Base-by-base conservation (phyloP, 768 basidiomycete species). In the Rhodotorula kratochvilovae region DNA sequence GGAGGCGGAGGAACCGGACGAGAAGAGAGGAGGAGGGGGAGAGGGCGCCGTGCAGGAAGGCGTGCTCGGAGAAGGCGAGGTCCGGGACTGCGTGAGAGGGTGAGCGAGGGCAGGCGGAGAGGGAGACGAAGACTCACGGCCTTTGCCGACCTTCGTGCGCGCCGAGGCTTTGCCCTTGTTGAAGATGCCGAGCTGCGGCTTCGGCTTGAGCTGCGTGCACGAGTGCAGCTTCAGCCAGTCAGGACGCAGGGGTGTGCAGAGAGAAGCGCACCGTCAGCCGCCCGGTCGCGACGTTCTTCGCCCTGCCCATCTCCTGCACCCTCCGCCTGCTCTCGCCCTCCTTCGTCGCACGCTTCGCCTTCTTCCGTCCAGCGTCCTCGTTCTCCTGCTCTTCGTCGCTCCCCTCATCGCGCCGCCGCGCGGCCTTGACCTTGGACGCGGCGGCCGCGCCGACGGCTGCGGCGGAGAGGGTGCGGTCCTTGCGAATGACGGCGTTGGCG, bases 1-100 rank as follows among this genome's bases (percentile, higher is more conserved):
- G 12, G 57, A 39, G 25, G 29, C 35, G 45, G 27, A 3, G 31
- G 31, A 17, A 0, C 51, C 36, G 2, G 63, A 46, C 27, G 57
- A 61, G 23, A 3, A 61, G 48, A 19, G 50, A 55, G 1, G 61
- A 55, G 25, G 43, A 0, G 1, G 67, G 29, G 21, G 61, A 54
- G 6, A 39, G 25, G 13, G 68, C 46, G 15, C 56, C 51, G 36
- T 73, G 63, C 35, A 70, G 68, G 46, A 73, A 73, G 61, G 50
- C 63, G 61, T 60, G 66, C 43, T 73, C 72, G 33, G 72, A 73
- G 58, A 73, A 73, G 16, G 72, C 68, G 61, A 73, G 65, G 45
- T 73, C 72, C 29, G 65, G 65, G 0, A 70, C 72, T 73, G 62
- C 33, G 29, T 6, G 27, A 16, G n/a, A 29, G 51, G 2, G n/a